Evolutionary conservation across 106 monocot genomes (phyloP).

Genomic region (Phalaenopsis aphrodite): DNA sequence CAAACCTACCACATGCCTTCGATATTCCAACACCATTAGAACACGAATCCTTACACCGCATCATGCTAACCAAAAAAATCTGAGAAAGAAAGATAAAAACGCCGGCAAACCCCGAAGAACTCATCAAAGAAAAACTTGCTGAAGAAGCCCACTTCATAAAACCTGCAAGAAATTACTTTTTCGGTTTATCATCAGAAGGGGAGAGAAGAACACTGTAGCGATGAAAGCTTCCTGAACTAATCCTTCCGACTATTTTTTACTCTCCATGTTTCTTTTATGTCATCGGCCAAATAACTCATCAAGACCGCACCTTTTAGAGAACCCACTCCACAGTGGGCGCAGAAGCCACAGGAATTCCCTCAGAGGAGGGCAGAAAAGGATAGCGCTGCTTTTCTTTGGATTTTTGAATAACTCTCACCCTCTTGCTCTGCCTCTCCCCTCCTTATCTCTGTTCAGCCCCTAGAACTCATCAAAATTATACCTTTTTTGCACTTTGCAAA

Average conservation of each 20-base stretch:
- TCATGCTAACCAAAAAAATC: constrained; percentile 19
- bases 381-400: constrained; percentile 8
- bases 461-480: constrained; percentile 24
- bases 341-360: constrained; percentile 30
- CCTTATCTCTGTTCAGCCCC: constrained; percentile 19
- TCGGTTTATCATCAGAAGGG: constrained; percentile 11
- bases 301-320: constrained; percentile 32
- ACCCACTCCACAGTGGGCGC: constrained; percentile 16
- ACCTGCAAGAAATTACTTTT: constrained; percentile 10
- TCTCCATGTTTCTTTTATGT: constrained; percentile 10
- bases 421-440: constrained; percentile 11
- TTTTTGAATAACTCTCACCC: constrained; percentile 6
- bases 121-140: background rate
- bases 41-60: background rate
- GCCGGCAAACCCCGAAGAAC: constrained; percentile 9
- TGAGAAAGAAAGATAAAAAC: constrained; percentile 6
- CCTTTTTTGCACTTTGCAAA: constrained; percentile 14
- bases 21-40: constrained; percentile 3
- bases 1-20: constrained; percentile 21
- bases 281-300: constrained; percentile 13
- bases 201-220: background rate
- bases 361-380: constrained; percentile 11
- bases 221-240: background rate
- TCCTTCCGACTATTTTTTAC: background rate
- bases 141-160: background rate